Percentiles rank a stretch among this genome's conserved stretches.
Evolutionary conservation across 768 basidiomycete species (phyloP).

Genomic region (Rhizopogon salebrosus): DNA sequence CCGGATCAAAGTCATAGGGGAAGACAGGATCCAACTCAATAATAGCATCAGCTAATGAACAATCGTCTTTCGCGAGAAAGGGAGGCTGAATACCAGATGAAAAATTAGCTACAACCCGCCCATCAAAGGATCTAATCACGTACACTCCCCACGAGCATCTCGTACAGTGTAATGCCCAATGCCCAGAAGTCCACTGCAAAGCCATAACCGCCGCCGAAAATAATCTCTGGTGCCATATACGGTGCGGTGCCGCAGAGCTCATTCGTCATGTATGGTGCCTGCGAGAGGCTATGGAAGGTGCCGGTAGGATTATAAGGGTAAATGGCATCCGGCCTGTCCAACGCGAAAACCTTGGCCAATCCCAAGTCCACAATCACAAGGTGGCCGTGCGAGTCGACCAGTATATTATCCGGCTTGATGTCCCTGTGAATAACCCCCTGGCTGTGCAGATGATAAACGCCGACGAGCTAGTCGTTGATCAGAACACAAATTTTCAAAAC

Average conservation of each 20-base stretch:
- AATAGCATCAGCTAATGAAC: background rate
- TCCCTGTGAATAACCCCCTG: slow-evolving; percentile 66
- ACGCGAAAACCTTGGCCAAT: slow-evolving; percentile 34
- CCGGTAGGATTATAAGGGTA: slow-evolving; percentile 5
- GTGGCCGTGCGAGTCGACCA: slow-evolving; percentile 44
- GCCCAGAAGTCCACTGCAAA: slow-evolving; percentile 12
- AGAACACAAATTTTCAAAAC: background rate
- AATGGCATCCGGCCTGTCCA: background rate
- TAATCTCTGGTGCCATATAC: slow-evolving; percentile 12
- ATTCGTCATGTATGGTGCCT: slow-evolving; percentile 3
- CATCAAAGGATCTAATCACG: background rate
- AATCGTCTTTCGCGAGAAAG: background rate
- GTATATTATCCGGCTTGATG: slow-evolving; percentile 63
- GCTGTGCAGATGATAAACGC: slow-evolving; percentile 41
- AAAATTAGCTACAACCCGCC: background rate
- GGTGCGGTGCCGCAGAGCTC: slow-evolving; percentile 7
- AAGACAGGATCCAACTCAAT: background rate
- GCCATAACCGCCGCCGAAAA: background rate
- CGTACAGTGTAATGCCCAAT: slow-evolving; percentile 6
- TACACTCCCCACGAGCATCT: slow-evolving; percentile 7
- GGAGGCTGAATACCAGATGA: slow-evolving; percentile 1
- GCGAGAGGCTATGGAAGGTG: background rate
- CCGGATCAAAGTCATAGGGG: background rate
- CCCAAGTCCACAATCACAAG: slow-evolving; percentile 62
- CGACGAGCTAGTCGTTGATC: slow-evolving; percentile 18